phyloP scores from a whole-genome alignment of 2,329 filamentous ascomycete species.

The Fonsecaea nubica region DNA sequence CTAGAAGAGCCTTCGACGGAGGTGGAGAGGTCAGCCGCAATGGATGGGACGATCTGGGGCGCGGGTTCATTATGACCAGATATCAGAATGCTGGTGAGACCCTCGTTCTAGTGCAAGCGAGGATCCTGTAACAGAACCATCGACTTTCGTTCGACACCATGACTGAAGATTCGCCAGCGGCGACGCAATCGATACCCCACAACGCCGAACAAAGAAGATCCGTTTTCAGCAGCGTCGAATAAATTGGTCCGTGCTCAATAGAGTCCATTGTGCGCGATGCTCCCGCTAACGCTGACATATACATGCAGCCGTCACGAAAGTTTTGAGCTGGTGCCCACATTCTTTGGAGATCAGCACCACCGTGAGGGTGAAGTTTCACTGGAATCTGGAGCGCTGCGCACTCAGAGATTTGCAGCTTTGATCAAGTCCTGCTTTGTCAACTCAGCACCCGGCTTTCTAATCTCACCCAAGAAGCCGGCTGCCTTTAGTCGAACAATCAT shows the following conservation, averaged over 20 bases:
- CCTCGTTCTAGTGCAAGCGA: constrained; percentile 6
- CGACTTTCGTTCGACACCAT: neutral
- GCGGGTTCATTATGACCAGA: constrained; percentile 23
- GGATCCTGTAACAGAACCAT: neutral
- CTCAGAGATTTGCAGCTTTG: constrained; percentile 55
- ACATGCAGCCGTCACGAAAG: constrained; percentile 10
- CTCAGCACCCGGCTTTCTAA: constrained; percentile 59
- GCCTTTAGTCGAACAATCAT: constrained; percentile 65
- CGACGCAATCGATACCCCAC: constrained; percentile 1
- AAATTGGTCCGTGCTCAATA: neutral
- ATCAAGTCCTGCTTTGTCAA: constrained; percentile 59
- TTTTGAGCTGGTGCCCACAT: constrained; percentile 25
- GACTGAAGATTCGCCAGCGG: neutral
- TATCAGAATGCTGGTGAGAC: neutral
- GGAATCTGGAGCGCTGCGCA: constrained; percentile 8
- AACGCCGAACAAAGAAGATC: constrained; percentile 23
- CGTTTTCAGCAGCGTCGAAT: constrained; percentile 22
- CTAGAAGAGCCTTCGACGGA: constrained; percentile 36
- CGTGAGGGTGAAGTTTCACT: constrained; percentile 1
- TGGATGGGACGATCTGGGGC: constrained; percentile 25
- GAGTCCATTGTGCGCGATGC: constrained; percentile 22
- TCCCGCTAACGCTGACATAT: neutral
- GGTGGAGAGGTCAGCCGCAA: constrained; percentile 29
- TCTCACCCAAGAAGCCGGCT: constrained; percentile 63
- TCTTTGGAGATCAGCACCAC: constrained; percentile 18